These are phyloP conservation scores for Kodamaea neixiangensis DNA, from an alignment of 805 yeast genomes.

Conservation along the genomic window DNA sequence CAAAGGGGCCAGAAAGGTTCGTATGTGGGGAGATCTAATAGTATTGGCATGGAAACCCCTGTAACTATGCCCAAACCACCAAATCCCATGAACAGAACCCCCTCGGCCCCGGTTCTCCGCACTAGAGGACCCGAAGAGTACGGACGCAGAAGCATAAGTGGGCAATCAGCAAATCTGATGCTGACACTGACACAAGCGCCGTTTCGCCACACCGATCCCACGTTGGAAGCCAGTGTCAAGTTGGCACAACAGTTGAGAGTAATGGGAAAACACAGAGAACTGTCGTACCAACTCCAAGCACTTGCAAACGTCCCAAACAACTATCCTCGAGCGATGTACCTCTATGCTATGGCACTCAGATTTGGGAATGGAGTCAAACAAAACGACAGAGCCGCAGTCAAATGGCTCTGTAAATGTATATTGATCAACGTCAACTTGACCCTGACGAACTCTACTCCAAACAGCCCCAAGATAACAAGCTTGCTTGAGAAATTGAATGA, in stretches of 20 bases:
- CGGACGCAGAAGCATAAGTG: background rate
- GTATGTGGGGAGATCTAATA: background rate
- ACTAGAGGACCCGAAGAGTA: background rate
- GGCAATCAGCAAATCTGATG: background rate
- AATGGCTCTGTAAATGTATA: slow-evolving; percentile 58
- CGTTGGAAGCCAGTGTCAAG: slow-evolving; percentile 34
- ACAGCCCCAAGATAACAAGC: slow-evolving; percentile 13
- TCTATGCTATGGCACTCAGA: slow-evolving; percentile 67
- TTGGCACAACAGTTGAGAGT: slow-evolving; percentile 53
- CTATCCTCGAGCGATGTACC: slow-evolving; percentile 59
- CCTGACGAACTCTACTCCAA: slow-evolving; percentile 1
- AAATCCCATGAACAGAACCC: background rate
- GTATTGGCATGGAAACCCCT: background rate
- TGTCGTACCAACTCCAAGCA: slow-evolving; percentile 64
- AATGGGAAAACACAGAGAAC: slow-evolving; percentile 63
- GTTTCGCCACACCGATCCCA: slow-evolving; percentile 1
- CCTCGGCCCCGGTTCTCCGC: background rate
- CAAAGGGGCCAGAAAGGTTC: background rate
- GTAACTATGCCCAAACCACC: background rate
- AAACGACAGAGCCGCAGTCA: slow-evolving; percentile 54
- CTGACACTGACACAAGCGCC: background rate
- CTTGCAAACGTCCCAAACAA: slow-evolving; percentile 63
- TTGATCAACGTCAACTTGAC: slow-evolving; percentile 17
- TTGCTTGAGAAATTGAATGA: slow-evolving; percentile 28
- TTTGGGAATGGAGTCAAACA: slow-evolving; percentile 68